Conservation (phyloP, 345 rosid genomes). For the Syzygium oleosum region DNA sequence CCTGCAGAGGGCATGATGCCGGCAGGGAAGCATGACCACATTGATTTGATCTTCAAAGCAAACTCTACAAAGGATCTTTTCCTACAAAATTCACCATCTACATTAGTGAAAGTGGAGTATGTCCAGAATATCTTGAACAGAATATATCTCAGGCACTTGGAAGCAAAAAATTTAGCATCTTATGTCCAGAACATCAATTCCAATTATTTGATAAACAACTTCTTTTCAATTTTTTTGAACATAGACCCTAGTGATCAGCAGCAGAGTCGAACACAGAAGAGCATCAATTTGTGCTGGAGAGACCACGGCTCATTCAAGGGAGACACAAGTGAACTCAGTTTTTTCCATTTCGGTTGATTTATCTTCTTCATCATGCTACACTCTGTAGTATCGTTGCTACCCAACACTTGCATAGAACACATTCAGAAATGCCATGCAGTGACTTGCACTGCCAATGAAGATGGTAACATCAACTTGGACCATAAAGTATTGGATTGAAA, state of each 20-base stretch:
- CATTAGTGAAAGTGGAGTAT: neutral
- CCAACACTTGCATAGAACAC: neutral
- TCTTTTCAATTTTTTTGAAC: neutral
- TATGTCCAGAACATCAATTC: neutral
- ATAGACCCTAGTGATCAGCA: neutral
- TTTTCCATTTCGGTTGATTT: neutral
- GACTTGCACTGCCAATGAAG: neutral
- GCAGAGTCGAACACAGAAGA: neutral
- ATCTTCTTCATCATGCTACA: neutral
- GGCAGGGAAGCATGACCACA: constrained; percentile 70
- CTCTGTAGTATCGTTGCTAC: neutral
- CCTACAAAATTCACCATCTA: constrained; percentile 28
- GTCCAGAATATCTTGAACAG: neutral
- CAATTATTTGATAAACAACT: neutral
- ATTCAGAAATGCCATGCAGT: neutral
- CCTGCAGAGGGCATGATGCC: constrained; percentile 89
- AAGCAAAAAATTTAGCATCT: neutral
- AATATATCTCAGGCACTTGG: neutral
- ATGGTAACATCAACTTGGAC: neutral
- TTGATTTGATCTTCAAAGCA: constrained; percentile 86
- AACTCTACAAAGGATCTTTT: constrained; percentile 74
- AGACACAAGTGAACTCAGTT: neutral
- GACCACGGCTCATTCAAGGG: neutral
- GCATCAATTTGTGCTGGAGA: neutral
- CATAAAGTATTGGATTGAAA: neutral